Evolutionary conservation across 805 yeast genomes (phyloP).

Genomic region (Dipodascopsis uninucleata): DNA sequence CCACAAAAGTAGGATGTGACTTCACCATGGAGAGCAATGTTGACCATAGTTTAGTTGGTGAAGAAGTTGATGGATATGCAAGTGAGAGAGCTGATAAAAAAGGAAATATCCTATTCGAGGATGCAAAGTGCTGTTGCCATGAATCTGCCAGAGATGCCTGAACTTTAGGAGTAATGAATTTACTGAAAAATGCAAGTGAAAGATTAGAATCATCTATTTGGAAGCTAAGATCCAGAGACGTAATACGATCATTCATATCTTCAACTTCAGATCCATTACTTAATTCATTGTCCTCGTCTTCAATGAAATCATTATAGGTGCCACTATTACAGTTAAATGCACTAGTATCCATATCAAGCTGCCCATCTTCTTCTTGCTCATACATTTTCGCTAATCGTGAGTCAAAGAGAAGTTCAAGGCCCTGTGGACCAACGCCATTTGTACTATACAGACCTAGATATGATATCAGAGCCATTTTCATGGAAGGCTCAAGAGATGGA

Average conservation of each 20-base stretch:
- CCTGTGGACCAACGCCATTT: slow-evolving; percentile 14
- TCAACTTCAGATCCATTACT: slow-evolving; percentile 7
- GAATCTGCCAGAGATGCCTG: slow-evolving; percentile 72
- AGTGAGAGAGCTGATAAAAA: slow-evolving; percentile 24
- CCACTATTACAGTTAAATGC: no score
- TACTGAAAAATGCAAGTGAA: slow-evolving; percentile 7
- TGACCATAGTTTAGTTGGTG: slow-evolving; percentile 27
- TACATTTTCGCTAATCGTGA: not conserved
- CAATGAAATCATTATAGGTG: no score
- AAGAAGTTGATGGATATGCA: slow-evolving; percentile 18
- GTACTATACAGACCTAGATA: slow-evolving; percentile 22
- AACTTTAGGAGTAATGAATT: slow-evolving; percentile 67
- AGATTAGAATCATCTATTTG: slow-evolving; percentile 22
- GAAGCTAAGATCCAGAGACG: slow-evolving; percentile 21
- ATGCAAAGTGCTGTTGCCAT: slow-evolving; percentile 73
- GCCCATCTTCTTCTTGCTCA: not conserved
- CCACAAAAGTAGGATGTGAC: slow-evolving; percentile 15
- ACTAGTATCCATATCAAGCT: not conserved
- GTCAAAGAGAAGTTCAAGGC: slow-evolving; percentile 19
- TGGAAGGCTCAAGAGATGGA: slow-evolving; percentile 16
- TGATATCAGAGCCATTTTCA: slow-evolving; percentile 24
- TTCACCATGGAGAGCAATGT: slow-evolving; percentile 13
- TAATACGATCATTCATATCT: slow-evolving; percentile 20
- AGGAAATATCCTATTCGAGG: slow-evolving; percentile 58
- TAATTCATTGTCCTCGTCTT: not conserved